Evolutionary conservation across 768 basidiomycete species (phyloP), one percentile per base, ranked within the genome.

Genomic region (Boletus coccyginus): DNA sequence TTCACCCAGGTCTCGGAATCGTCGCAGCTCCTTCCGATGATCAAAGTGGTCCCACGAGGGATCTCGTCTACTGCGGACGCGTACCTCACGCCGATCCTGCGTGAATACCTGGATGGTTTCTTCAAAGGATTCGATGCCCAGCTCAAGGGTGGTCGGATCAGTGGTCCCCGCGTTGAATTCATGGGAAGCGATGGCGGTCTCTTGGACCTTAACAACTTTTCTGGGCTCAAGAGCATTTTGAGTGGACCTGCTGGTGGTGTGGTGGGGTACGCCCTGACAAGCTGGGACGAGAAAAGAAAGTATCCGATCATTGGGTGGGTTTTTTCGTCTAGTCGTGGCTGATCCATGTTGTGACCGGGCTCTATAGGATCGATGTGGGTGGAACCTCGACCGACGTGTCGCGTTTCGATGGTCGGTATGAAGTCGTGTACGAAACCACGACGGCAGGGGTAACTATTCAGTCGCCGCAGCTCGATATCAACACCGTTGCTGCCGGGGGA

Each of bases 301-400:
- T 75, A 80, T 35, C 90, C 94, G 0, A 82, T 96, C 61, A 95
- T 97, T 55, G 92, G 92, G 88, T 90, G 66, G 16, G 86, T 78
- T 24, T 53, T 38, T 45, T 36, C 3, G 10, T 32, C 21, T 38
- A 13, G 12, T 17, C 11, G 13, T 41, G 52, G 36, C 5, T 19
- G 31, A 39, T 29, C 12, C 4, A 9, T 27, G 29, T 57, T 17
- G 21, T 46, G 32, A 62, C 21, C 11, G 42, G 48, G 38, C 7
- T 14, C 40, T 27, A 27, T 58, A 94, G 92, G 8, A 75, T 94
- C 55, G 93, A 95, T 60, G 90, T 95, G n/a, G 94, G 94, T 5
- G 94, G 95, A 14, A 98, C 96, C 0, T 93, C 90, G 0, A 97
- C 95, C 0, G 95, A 98, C 66, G 95, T 97, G 3, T 96, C 94